Conservation (phyloP, 2,329 filamentous ascomycete genomes). For the Catunica adiposa region DNA sequence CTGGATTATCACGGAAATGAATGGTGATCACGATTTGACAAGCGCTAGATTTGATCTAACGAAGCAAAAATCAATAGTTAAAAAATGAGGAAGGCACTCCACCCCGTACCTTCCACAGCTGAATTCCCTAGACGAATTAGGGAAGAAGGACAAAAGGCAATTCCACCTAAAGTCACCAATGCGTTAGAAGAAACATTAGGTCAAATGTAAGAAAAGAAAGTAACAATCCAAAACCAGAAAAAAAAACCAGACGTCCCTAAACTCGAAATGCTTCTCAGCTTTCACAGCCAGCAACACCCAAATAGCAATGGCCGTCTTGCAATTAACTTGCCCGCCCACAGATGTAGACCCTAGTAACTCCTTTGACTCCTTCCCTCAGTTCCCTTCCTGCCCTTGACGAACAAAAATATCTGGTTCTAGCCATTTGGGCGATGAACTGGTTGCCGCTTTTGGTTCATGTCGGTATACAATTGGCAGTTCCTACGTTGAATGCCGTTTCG, state of each 20-base stretch:
- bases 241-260: no score
- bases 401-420: no score
- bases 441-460: no score
- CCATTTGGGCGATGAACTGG: no score
- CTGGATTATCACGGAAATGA: not conserved
- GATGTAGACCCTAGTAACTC: not conserved
- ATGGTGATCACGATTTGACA: not conserved
- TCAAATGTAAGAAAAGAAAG: conserved; percentile 8
- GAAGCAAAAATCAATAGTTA: conserved; percentile 1
- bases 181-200: no score
- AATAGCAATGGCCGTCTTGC: not conserved
- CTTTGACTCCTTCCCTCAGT: not conserved
- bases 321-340: not conserved
- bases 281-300: not conserved
- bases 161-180: no score
- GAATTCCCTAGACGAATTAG: no score
- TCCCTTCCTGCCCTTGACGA: not conserved
- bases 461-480: no score
- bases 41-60: not conserved
- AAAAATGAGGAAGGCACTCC: not conserved
- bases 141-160: no score
- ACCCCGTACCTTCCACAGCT: no score
- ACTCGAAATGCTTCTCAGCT: not conserved
- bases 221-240: not conserved
- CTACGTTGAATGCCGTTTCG: no score